Evolutionary conservation across 371 early-diverging fungal genomes (phyloP).

Genomic region (Nematocida minor): DNA sequence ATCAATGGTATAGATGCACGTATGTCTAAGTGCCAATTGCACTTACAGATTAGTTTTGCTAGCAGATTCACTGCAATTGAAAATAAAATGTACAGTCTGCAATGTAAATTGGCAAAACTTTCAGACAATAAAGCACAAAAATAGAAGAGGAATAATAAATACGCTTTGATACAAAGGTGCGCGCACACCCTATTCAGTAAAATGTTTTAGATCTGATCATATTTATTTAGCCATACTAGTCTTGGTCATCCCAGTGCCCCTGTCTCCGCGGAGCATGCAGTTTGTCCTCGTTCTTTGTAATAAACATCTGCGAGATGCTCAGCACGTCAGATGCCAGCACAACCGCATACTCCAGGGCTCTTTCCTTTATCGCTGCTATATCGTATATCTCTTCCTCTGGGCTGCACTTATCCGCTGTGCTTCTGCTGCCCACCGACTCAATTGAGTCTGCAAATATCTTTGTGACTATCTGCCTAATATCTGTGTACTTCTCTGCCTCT

Average conservation of each 20-base stretch:
- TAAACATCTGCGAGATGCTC: conserved; percentile 62
- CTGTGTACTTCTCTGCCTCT: conserved; percentile 20
- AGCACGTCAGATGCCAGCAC: conserved; percentile 58
- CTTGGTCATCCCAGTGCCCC: conserved; percentile 50
- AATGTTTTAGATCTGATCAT: too few relatives aligned
- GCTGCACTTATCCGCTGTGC: conserved; percentile 19
- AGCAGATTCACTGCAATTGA: too few relatives aligned
- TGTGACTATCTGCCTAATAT: conserved; percentile 21
- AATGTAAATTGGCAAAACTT: too few relatives aligned
- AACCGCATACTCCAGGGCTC: conserved; percentile 58
- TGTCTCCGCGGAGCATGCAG: conserved; percentile 36
- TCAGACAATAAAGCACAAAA: too few relatives aligned
- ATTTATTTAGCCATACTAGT: neutral
- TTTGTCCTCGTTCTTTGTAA: conserved; percentile 59
- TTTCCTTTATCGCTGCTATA: conserved; percentile 52
- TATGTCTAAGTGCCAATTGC: too few relatives aligned
- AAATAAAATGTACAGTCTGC: too few relatives aligned
- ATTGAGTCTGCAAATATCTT: conserved; percentile 18
- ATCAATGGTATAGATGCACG: too few relatives aligned
- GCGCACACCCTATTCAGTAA: neutral
- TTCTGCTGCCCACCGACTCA: conserved; percentile 15
- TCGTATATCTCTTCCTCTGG: conserved; percentile 47
- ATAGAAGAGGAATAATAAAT: too few relatives aligned
- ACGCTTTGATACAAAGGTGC: neutral
- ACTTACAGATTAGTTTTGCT: too few relatives aligned